These are phyloP conservation scores for Mortierella polycephala DNA, from an alignment of 371 early-diverging fungal genomes.

Conservation along the genomic window DNA sequence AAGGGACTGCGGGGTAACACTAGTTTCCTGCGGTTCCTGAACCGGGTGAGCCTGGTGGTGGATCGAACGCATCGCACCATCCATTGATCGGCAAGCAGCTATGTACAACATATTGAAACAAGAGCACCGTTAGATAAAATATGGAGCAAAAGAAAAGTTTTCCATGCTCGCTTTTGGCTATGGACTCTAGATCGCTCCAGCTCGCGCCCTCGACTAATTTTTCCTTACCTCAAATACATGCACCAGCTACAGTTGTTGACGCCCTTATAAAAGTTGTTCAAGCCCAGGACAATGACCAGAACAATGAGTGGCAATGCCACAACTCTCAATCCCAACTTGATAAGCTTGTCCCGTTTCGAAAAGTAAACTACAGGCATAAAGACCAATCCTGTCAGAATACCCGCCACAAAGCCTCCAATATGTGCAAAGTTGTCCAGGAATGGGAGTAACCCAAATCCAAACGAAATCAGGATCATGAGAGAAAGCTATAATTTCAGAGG, in stretches of 20 bases:
- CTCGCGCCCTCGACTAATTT: not conserved
- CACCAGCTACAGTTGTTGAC: slow-evolving; percentile 58
- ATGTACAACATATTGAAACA: not conserved
- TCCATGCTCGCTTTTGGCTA: not conserved
- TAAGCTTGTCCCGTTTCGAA: slow-evolving; percentile 54
- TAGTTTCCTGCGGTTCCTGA: not conserved
- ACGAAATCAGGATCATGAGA: slow-evolving; percentile 68
- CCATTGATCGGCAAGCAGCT: slow-evolving; percentile 57
- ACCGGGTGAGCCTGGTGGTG: slow-evolving; percentile 4
- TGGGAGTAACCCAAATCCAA: slow-evolving; percentile 78
- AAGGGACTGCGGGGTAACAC: too few relatives aligned
- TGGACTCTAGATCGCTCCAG: not conserved
- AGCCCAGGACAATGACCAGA: slow-evolving; percentile 55
- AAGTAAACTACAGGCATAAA: slow-evolving; percentile 61
- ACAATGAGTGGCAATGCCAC: slow-evolving; percentile 56
- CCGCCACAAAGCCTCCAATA: slow-evolving; percentile 73
- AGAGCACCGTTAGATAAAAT: not conserved
- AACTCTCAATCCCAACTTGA: slow-evolving; percentile 56
- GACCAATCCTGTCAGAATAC: slow-evolving; percentile 63
- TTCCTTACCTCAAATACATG: slow-evolving; percentile 50
- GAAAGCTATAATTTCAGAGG: slow-evolving; percentile 60
- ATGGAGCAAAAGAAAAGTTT: too few relatives aligned
- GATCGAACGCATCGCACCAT: slow-evolving; percentile 57
- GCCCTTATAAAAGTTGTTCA: slow-evolving; percentile 63
- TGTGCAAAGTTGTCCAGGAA: slow-evolving; percentile 85